These are phyloP conservation scores for Gynandropsis gynandra DNA, from an alignment of 345 rosid genomes.

Conservation along the genomic window DNA sequence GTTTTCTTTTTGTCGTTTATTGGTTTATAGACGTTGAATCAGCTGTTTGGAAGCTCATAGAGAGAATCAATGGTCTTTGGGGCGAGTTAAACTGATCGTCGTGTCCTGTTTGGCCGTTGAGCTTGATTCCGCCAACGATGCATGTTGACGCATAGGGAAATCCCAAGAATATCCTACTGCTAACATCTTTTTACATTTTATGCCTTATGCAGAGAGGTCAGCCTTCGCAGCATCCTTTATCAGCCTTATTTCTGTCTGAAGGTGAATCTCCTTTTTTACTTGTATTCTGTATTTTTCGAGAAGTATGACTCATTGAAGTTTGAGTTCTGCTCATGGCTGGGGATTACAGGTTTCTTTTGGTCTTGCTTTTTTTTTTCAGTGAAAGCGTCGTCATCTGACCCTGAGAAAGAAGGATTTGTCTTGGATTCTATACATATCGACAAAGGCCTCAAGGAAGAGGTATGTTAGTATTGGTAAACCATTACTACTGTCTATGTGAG, in stretches of 20 bases:
- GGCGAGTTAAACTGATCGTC: neutral
- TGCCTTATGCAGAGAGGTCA: conserved; percentile 38
- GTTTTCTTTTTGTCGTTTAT: neutral
- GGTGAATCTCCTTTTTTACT: conserved; percentile 29
- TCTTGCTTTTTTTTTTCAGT: conserved; percentile 16
- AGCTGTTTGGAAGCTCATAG: conserved; percentile 6
- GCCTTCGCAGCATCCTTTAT: conserved; percentile 44
- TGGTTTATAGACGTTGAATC: neutral
- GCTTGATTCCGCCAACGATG: neutral
- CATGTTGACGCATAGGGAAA: neutral
- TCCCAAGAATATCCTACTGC: neutral
- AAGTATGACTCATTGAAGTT: neutral
- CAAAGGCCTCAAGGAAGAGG: conserved; percentile 60
- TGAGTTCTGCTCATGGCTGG: neutral
- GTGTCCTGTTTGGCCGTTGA: neutral
- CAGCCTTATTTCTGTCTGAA: conserved; percentile 57
- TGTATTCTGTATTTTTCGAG: neutral
- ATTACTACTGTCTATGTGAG: neutral
- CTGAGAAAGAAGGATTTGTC: conserved; percentile 18
- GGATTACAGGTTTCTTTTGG: neutral
- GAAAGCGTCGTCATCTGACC: conserved; percentile 26
- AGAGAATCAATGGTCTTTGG: conserved; percentile 5
- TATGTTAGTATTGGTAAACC: conserved; percentile 12
- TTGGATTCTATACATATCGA: conserved; percentile 34
- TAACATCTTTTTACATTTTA: neutral